A percentile compares a stretch with the other conserved stretches of the same genome.
phyloP scores from a whole-genome alignment of 176 grass and related monocot genomes.

The Hsuehochloa calcarea region DNA sequence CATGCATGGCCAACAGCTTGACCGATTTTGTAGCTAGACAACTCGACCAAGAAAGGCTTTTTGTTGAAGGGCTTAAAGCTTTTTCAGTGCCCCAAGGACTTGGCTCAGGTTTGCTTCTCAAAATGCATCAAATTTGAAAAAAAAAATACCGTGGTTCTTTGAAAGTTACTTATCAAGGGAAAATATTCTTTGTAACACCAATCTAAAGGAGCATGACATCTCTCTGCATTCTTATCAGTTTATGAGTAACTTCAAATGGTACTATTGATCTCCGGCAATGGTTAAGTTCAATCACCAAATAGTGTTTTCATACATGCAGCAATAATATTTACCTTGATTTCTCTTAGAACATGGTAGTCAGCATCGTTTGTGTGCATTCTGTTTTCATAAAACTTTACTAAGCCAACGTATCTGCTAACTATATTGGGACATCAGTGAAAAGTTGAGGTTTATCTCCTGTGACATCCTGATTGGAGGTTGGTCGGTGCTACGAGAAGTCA shows the following conservation, averaged over 20 bases:
- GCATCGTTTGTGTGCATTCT: too few species aligned
- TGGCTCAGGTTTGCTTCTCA: conserved; percentile 77
- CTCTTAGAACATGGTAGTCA: too few species aligned
- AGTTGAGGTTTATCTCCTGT: too few species aligned
- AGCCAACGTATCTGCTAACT: too few species aligned
- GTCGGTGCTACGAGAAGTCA: too few species aligned
- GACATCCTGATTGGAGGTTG: too few species aligned
- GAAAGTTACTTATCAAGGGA: background rate
- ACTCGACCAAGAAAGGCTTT: conserved; percentile 99
- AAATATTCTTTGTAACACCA: background rate
- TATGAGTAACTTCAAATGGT: background rate
- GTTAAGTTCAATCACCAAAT: background rate
- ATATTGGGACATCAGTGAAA: too few species aligned
- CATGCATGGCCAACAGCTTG: too few species aligned
- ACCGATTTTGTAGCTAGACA: too few species aligned
- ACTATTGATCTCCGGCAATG: background rate
- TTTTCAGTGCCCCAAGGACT: conserved; percentile 83
- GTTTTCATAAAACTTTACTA: too few species aligned
- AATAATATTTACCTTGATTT: too few species aligned
- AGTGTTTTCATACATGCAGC: background rate
- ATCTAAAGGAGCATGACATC: conserved; percentile 1
- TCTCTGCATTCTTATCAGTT: background rate
- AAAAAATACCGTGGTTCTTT: background rate
- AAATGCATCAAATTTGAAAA: background rate
- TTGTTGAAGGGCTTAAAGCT: conserved; percentile 93